phyloP scores from a whole-genome alignment of 306 rosid genomes.

The Acacia acuminata region DNA sequence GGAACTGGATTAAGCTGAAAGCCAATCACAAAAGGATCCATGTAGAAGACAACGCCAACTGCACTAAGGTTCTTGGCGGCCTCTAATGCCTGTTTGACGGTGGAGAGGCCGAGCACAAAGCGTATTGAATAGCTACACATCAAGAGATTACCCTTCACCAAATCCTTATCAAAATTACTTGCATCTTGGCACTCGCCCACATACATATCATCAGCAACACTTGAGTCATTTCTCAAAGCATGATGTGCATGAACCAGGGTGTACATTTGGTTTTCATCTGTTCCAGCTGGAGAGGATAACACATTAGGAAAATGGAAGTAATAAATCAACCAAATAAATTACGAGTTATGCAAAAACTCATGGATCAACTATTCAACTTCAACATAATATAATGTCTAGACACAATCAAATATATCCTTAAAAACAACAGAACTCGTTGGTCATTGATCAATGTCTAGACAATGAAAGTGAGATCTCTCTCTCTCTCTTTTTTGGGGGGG shows the following conservation, averaged over 20 bases:
- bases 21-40: slow-evolving; percentile 89
- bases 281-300: slow-evolving; percentile 65
- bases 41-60: slow-evolving; percentile 83
- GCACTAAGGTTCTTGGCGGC: slow-evolving; percentile 85
- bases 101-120: slow-evolving; percentile 87
- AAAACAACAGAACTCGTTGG: background rate
- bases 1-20: slow-evolving; percentile 93
- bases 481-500: no score
- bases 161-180: slow-evolving; percentile 51
- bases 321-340: slow-evolving; percentile 26
- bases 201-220: slow-evolving; percentile 61
- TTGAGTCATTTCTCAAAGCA: slow-evolving; percentile 68
- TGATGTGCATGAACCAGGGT: slow-evolving; percentile 68
- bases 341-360: background rate
- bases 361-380: background rate
- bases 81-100: slow-evolving; percentile 66
- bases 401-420: slow-evolving; percentile 4
- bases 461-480: background rate
- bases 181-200: slow-evolving; percentile 94
- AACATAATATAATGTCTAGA: background rate
- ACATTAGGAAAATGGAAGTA: slow-evolving; percentile 13
- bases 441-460: background rate
- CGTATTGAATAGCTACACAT: slow-evolving; percentile 97
- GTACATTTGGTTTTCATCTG: slow-evolving; percentile 48
- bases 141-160: slow-evolving; percentile 76